Percentiles rank a stretch among this genome's conserved stretches.
Conservation (phyloP, 805 yeast genomes). For the Candida orba region DNA sequence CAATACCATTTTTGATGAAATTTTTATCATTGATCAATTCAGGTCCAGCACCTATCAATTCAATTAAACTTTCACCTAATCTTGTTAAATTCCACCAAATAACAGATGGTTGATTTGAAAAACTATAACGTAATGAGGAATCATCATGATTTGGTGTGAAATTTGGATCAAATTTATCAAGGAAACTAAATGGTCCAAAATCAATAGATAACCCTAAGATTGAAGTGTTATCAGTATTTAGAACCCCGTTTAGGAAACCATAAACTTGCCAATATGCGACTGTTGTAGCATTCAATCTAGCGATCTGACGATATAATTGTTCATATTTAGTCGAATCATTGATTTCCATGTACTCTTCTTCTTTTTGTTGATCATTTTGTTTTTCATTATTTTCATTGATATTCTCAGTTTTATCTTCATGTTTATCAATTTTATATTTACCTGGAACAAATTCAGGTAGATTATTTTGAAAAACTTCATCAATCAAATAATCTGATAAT, state of each 20-base stretch:
- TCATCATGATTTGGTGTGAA: slow-evolving; percentile 93
- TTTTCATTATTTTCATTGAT: slow-evolving; percentile 9
- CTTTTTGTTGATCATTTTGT: slow-evolving; percentile 15
- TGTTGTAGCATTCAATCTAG: slow-evolving; percentile 64
- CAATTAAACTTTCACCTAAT: slow-evolving; percentile 78
- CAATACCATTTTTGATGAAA: slow-evolving; percentile 35
- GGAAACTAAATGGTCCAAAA: slow-evolving; percentile 89
- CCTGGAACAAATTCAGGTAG: slow-evolving; percentile 25
- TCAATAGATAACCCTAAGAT: slow-evolving; percentile 84
- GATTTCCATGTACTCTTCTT: slow-evolving; percentile 14
- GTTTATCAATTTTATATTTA: slow-evolving; percentile 15
- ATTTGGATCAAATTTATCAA: slow-evolving; percentile 76
- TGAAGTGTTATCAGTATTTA: slow-evolving; percentile 92
- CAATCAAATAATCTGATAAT: slow-evolving; percentile 67
- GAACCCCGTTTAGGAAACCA: slow-evolving; percentile 90
- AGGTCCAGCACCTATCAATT: slow-evolving; percentile 68
- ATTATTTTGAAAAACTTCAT: slow-evolving; percentile 42
- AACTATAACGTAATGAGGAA: slow-evolving; percentile 59
- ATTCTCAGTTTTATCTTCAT: slow-evolving; percentile 20
- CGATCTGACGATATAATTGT: slow-evolving; percentile 61
- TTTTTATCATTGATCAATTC: slow-evolving; percentile 37
- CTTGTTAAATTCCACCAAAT: slow-evolving; percentile 92
- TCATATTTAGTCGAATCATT: slow-evolving; percentile 54
- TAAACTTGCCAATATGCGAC: slow-evolving; percentile 86
- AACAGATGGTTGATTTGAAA: slow-evolving; percentile 75